A percentile compares a stretch with the other conserved stretches of the same genome.
Evolutionary conservation across 495 filamentous ascomycete genomes (phyloP).

Genomic region (Aspergillus hancockii): DNA sequence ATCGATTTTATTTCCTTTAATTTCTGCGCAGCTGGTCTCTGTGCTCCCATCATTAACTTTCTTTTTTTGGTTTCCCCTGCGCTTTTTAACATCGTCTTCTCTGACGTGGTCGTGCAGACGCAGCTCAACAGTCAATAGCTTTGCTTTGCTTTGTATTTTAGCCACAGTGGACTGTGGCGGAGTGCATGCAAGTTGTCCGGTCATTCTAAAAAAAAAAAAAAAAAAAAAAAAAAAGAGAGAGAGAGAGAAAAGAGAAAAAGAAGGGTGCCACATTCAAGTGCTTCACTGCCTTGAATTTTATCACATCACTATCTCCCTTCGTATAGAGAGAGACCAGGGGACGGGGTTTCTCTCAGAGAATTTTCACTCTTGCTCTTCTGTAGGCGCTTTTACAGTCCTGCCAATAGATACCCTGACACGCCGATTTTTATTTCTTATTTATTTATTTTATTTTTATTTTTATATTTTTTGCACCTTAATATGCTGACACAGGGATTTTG

Average conservation of each 20-base stretch:
- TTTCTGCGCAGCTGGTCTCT: conserved; percentile 17
- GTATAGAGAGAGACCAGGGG: conserved; percentile 4
- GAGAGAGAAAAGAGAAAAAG: not conserved
- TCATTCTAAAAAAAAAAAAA: not conserved
- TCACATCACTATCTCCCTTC: conserved; percentile 8
- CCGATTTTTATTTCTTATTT: not conserved
- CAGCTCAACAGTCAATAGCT: conserved; percentile 18
- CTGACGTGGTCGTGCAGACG: conserved; percentile 36
- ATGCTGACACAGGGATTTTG: not conserved
- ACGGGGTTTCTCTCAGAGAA: not conserved
- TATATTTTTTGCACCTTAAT: not conserved
- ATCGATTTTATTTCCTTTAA: conserved; percentile 15
- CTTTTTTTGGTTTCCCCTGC: conserved; percentile 15
- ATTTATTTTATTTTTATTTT: not conserved
- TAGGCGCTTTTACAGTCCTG: not conserved
- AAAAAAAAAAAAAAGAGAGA: not conserved
- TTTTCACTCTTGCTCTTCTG: not conserved
- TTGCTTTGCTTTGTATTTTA: conserved; percentile 23
- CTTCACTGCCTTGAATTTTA: not conserved
- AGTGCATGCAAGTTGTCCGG: conserved; percentile 36
- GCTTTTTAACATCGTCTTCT: conserved; percentile 17
- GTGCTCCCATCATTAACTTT: conserved; percentile 16
- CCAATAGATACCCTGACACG: conserved; percentile 5
- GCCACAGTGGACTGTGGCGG: conserved; percentile 43
- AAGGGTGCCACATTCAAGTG: conserved; percentile 2